Conservation (phyloP, 2,329 filamentous ascomycete genomes). For the Geosmithia flava region DNA sequence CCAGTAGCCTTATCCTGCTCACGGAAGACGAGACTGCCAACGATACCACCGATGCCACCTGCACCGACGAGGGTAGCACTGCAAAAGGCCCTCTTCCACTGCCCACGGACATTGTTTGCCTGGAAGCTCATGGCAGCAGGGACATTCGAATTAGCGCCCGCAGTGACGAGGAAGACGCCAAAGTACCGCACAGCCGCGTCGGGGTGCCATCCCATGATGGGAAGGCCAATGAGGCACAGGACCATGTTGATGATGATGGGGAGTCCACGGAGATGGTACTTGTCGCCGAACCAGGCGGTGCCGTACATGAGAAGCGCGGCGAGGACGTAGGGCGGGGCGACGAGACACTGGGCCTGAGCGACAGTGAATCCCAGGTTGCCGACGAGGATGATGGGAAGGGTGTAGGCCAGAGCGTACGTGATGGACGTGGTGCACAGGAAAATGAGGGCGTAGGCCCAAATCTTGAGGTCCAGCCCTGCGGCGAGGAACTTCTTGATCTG, state of each 20-base stretch:
- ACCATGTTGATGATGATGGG: conserved; percentile 54
- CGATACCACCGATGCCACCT: conserved; percentile 69
- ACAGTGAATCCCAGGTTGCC: conserved; percentile 51
- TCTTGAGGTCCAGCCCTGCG: conserved; percentile 37
- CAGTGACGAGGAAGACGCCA: conserved; percentile 64
- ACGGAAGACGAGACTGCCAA: conserved; percentile 61
- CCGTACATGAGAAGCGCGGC: conserved; percentile 50
- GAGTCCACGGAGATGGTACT: conserved; percentile 51
- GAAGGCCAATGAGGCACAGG: conserved; percentile 54
- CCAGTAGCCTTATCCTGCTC: conserved; percentile 34
- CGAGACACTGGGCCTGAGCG: conserved; percentile 54
- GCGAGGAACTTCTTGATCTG: conserved; percentile 30
- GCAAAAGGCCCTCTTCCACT: conserved; percentile 78
- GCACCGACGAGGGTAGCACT: conserved; percentile 65
- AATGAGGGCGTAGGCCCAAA: conserved; percentile 50
- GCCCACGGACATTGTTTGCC: conserved; percentile 77
- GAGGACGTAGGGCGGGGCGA: conserved; percentile 57
- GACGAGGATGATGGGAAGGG: conserved; percentile 62
- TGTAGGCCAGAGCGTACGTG: conserved; percentile 66
- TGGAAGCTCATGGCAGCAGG: conserved; percentile 68
- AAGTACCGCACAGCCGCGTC: conserved; percentile 51
- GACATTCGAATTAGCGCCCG: conserved; percentile 66
- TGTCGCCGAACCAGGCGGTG: conserved; percentile 53
- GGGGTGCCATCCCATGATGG: conserved; percentile 57
- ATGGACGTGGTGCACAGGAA: conserved; percentile 59